A percentile compares a stretch with the other conserved stretches of the same genome.
Conservation (phyloP, 495 filamentous ascomycete species). For the Xylaria nigripes region DNA sequence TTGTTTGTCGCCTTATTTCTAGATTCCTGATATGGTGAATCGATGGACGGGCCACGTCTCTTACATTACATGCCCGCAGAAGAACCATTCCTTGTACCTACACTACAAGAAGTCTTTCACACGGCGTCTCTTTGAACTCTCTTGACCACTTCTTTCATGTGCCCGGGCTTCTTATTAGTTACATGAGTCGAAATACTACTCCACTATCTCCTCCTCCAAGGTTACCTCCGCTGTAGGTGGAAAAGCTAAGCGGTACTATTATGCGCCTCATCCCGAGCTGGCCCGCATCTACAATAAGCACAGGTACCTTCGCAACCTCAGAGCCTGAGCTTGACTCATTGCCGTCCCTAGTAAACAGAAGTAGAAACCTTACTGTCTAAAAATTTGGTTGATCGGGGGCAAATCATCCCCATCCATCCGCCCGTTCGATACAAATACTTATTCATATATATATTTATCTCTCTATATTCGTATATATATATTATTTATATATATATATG, state of each 20-base stretch:
- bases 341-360: background rate
- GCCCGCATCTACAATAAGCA: background rate
- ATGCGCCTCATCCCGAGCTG: slow-evolving; percentile 2
- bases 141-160: background rate
- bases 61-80: background rate
- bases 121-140: background rate
- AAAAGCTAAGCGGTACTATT: background rate
- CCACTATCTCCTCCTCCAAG: background rate
- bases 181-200: background rate
- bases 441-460: background rate
- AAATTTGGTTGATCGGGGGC: background rate
- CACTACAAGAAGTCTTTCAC: background rate
- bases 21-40: background rate
- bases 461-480: too few relatives aligned
- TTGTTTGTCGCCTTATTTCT: slow-evolving; percentile 3
- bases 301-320: background rate
- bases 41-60: background rate
- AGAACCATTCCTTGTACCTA: background rate
- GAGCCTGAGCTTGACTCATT: background rate
- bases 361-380: background rate
- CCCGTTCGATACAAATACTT: background rate
- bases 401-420: background rate
- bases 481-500: background rate
- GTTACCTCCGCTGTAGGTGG: background rate
- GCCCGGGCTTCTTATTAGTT: background rate